phyloP scores from a whole-genome alignment of 2,329 filamentous ascomycete species.

The Fusarium succisae region DNA sequence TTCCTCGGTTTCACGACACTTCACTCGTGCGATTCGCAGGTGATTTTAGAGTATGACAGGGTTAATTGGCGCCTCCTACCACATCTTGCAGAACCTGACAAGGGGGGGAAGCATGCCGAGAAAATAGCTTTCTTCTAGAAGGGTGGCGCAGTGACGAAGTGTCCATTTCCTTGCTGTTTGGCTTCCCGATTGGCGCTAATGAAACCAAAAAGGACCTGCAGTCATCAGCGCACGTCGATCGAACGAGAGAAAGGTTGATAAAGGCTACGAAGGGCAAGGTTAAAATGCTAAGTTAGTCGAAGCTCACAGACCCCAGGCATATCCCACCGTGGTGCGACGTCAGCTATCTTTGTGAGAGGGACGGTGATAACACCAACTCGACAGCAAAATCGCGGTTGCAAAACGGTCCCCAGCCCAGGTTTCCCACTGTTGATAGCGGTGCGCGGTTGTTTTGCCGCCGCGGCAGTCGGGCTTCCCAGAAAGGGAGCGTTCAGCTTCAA shows the following conservation, averaged over 20 bases:
- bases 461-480: slow-evolving; percentile 29
- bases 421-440: slow-evolving; percentile 15
- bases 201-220: slow-evolving; percentile 18
- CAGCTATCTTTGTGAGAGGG: slow-evolving; percentile 16
- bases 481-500: not conserved
- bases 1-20: slow-evolving; percentile 9
- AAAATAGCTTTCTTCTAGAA: slow-evolving; percentile 38
- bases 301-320: slow-evolving; percentile 12
- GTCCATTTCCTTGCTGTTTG: slow-evolving; percentile 3
- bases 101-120: slow-evolving; percentile 19
- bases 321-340: slow-evolving; percentile 27
- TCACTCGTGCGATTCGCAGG: slow-evolving; percentile 6
- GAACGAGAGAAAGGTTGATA: slow-evolving; percentile 14
- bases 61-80: slow-evolving; percentile 12
- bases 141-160: slow-evolving; percentile 8
- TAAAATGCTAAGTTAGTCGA: slow-evolving; percentile 9
- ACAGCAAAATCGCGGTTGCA: not conserved
- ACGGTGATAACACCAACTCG: slow-evolving; percentile 18
- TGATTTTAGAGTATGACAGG: not conserved
- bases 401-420: not conserved
- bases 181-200: slow-evolving; percentile 1
- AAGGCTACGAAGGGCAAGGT: not conserved
- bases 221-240: slow-evolving; percentile 17
- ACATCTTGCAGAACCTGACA: slow-evolving; percentile 19
- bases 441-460: slow-evolving; percentile 26